Evolutionary conservation across 2,329 filamentous ascomycete genomes (phyloP), one percentile per base, ranked within the genome.

Genomic region (Cercospora sp.): DNA sequence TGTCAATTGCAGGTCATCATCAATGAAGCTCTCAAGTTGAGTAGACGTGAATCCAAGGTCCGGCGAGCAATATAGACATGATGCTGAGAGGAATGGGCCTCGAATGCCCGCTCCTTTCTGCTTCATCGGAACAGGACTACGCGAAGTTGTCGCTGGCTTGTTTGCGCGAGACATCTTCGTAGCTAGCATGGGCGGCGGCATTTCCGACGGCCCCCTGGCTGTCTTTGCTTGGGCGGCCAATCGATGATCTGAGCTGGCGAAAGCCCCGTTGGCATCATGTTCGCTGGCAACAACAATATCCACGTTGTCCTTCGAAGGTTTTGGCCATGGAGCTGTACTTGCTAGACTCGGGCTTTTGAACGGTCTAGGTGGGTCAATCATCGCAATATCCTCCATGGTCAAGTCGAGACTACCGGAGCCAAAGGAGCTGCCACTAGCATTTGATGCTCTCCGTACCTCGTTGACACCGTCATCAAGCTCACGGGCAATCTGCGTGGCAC

Each of bases 401-500:
- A 82, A 77, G 59, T 81, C 78, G 20, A 82, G 75, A 59, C 81
- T 78, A 65, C 77, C 76, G 2, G 78, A 77, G 45, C 71, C 78
- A 20, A 81, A 82, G 2, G 81, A 77, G 5, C 73, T 75, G 16
- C 75, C 60, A 26, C 63, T 36, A n/a, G 61, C 60, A 26, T 59
- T 33, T 16, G 55, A 30, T 18, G 64, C 55, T 31, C 59, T 45
- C 10, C 48, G 53, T n/a, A 12, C 16, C 3, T 61, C 31, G 7
- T 57, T 55, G 16, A 20, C 16, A 13, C 76, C 77, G 16, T 66
- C 67, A 3, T 74, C 75, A 8, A 83, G 72, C 33, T 83, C 81
- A 8, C 81, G 78, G 6, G 80, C 81, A 39, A 83, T 80, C 67
- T 84, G 82, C 0, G 81, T 81, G 39, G 77, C 79, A 66, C 77